Percentiles rank a stretch among this genome's conserved stretches.
phyloP scores from a whole-genome alignment of 495 filamentous ascomycete species.

The Letharia columbiana region DNA sequence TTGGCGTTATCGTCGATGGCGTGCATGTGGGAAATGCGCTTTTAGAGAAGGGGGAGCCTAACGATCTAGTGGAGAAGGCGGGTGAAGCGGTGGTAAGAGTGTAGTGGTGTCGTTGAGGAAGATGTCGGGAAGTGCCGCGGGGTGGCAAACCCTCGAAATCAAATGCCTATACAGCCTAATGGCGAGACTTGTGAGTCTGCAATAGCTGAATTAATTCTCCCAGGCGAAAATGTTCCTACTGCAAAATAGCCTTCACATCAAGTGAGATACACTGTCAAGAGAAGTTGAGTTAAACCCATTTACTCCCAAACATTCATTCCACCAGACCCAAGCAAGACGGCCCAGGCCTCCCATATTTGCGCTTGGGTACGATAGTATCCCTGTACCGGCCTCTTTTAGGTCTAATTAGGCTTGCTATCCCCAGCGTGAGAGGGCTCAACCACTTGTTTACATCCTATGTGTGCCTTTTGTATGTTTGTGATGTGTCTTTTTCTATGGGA shows the following conservation, averaged over 20 bases:
- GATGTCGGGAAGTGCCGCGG: neutral
- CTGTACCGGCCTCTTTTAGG: no score
- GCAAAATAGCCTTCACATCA: neutral
- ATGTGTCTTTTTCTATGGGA: no score
- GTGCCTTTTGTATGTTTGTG: no score
- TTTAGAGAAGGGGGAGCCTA: neutral
- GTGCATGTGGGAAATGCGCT: neutral
- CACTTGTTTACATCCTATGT: no score
- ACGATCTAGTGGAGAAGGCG: neutral
- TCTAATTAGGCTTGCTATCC: no score
- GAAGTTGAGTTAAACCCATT: no score
- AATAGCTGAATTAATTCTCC: neutral
- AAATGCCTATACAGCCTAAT: neutral
- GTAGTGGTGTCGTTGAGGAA: neutral
- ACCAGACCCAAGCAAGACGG: no score
- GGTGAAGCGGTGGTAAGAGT: neutral
- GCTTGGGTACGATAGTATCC: no score
- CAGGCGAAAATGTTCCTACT: neutral
- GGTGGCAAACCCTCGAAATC: neutral
- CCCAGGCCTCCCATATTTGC: no score
- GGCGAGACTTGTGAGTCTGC: neutral
- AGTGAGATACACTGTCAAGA: no score
- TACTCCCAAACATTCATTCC: no score
- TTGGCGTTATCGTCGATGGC: neutral
- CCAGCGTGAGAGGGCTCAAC: no score